Conservation (phyloP, 768 basidiomycete species). For the Clavaria fumosa region DNA sequence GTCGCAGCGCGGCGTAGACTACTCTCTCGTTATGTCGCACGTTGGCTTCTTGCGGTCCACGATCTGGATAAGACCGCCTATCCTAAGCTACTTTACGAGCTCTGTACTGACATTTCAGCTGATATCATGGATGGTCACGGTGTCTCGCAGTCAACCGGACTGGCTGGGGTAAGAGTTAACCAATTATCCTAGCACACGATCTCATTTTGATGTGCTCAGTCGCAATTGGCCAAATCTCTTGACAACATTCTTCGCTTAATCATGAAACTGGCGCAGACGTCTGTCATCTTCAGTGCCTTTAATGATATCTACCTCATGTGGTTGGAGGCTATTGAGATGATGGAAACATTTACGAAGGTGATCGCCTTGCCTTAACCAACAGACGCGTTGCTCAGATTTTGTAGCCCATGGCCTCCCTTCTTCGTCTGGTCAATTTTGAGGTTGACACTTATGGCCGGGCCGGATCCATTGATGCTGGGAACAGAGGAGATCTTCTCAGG, state of each 20-base stretch:
- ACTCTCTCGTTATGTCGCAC: conserved; percentile 37
- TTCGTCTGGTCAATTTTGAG: conserved; percentile 41
- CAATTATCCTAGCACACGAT: neutral
- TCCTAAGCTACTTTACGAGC: conserved; percentile 34
- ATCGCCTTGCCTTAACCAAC: too few relatives aligned
- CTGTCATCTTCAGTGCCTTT: conserved; percentile 39
- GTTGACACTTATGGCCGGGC: conserved; percentile 31
- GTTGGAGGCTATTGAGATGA: conserved; percentile 33
- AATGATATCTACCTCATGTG: conserved; percentile 45
- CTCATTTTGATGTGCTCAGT: conserved; percentile 3
- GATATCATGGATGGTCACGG: conserved; percentile 20
- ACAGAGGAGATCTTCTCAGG: conserved; percentile 9
- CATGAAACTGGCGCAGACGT: conserved; percentile 35
- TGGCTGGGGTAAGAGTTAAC: conserved; percentile 10
- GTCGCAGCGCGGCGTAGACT: conserved; percentile 41
- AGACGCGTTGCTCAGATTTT: conserved; percentile 2
- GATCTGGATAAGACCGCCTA: conserved; percentile 42
- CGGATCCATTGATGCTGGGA: conserved; percentile 26
- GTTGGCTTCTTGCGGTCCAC: conserved; percentile 60
- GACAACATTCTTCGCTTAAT: conserved; percentile 36
- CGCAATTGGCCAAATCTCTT: conserved; percentile 14
- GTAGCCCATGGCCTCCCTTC: conserved; percentile 38
- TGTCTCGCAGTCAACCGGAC: conserved; percentile 3
- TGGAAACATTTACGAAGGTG: conserved; percentile 18
- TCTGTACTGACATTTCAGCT: conserved; percentile 33